Conservation (phyloP, 331 rosid species). For the Arachis monticola region DNA sequence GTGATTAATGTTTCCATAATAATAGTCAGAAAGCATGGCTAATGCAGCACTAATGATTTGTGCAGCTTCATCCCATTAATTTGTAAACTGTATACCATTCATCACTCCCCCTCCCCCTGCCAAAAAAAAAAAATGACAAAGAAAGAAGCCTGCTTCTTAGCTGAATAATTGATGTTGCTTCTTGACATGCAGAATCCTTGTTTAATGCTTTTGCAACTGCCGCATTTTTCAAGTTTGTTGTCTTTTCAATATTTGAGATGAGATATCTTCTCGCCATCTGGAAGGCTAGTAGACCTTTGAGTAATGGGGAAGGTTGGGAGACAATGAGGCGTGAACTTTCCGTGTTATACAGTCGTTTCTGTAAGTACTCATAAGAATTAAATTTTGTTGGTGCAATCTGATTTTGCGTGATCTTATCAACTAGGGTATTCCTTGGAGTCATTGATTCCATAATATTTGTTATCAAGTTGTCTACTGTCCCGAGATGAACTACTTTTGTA, state of each 20-base stretch:
- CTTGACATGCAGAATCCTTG: conserved; percentile 73
- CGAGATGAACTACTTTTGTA: no score
- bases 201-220: conserved; percentile 99
- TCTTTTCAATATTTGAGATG: conserved; percentile 98
- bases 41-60: background rate
- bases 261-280: conserved; percentile 99
- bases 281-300: conserved; percentile 94
- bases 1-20: conserved; percentile 5
- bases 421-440: conserved; percentile 17
- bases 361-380: conserved; percentile 57
- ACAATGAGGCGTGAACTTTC: conserved; percentile 98
- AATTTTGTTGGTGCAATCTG: conserved; percentile 19
- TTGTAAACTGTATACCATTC: background rate
- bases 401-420: conserved; percentile 21
- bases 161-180: conserved; percentile 35
- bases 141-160: background rate
- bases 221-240: conserved; percentile 98
- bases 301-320: conserved; percentile 97
- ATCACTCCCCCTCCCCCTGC: background rate
- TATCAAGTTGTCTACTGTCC: background rate
- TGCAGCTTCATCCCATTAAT: background rate
- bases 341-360: conserved; percentile 94
- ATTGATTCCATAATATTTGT: background rate
- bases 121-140: no score
- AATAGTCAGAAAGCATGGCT: background rate